Evolutionary conservation across 2,329 filamentous ascomycete species (phyloP), one percentile per base, ranked within the genome.

Genomic region (Aspergillus ochraceus): DNA sequence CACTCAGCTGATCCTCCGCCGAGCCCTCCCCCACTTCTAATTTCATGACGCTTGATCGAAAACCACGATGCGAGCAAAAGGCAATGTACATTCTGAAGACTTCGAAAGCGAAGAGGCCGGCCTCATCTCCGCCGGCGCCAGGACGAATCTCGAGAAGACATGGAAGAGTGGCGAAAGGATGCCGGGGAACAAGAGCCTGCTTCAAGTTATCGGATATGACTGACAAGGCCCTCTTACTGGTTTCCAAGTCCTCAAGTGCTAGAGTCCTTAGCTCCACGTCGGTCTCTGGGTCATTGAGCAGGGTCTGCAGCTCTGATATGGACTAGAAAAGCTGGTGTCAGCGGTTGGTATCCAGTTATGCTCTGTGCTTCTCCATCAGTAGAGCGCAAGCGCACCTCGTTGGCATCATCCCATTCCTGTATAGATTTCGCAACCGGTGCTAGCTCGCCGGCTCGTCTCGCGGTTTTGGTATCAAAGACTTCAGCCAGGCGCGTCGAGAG

Each of bases 81-180:
- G 81, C 80, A 64, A 87, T 85, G 78, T 99, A 99, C 95, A 99
- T 98, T 66, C 88, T 87, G 67, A 97, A 86, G 6, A 99, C 77
- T 55, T 95, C 88, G 57, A 90, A 90, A 12, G 93, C 92, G 68
- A 99, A 99, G 63, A 97, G 87, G 0, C 91, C 88, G 2, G 94
- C 93, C 77, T 99, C 95, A 59, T 92, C 88, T 2, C 95, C 95
- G 42, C 95, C 95, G 0, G 92, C 93, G 0, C 95, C 95, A 0
- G 95, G 95, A 0, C 93, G 86, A 60, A 99, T 90, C 77, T 99
- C 95, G 47, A 99, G 79, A 64, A 99, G 84, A 75, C 94, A 98
- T 55, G 93, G 92, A 67, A 98, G 84, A 63, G 92, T 85, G 32
- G 91, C 91, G 73, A 97, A 99, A 2, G 93, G 91, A 74, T 99